These are phyloP conservation scores for Arabis hirsuta DNA, from an alignment of 345 rosid genomes.

Conservation along the genomic window DNA sequence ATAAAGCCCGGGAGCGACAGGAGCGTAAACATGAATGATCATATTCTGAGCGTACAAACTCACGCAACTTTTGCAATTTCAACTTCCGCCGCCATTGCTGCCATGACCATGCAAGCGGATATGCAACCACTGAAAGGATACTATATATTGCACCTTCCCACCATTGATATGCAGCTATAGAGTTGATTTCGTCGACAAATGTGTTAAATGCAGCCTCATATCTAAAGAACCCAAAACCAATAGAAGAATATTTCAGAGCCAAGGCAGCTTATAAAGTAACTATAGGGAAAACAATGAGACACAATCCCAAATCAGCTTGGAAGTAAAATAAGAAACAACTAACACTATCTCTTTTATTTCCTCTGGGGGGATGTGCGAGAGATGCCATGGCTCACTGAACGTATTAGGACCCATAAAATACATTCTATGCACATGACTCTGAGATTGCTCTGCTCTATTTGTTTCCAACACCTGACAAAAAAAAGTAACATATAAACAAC, in stretches of 20 bases:
- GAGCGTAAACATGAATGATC: slow-evolving; percentile 98
- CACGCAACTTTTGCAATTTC: slow-evolving; percentile 86
- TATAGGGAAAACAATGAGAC: slow-evolving; percentile 29
- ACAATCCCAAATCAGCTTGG: slow-evolving; percentile 33
- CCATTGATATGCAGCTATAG: slow-evolving; percentile 96
- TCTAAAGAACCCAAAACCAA: slow-evolving; percentile 53
- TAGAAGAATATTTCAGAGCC: slow-evolving; percentile 31
- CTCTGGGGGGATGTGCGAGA: slow-evolving; percentile 92
- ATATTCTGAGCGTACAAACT: slow-evolving; percentile 97
- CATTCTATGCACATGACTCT: slow-evolving; percentile 96
- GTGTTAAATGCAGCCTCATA: slow-evolving; percentile 94
- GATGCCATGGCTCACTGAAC: slow-evolving; percentile 97
- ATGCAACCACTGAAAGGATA: slow-evolving; percentile 77
- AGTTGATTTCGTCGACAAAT: slow-evolving; percentile 96
- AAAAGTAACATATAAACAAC: slow-evolving; percentile 27
- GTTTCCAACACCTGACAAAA: slow-evolving; percentile 89
- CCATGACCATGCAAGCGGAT: slow-evolving; percentile 99
- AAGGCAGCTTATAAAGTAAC: slow-evolving; percentile 1
- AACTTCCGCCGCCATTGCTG: slow-evolving; percentile 92
- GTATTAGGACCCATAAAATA: slow-evolving; percentile 97
- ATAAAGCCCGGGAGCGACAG: slow-evolving; percentile 98
- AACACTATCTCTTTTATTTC: slow-evolving; percentile 97
- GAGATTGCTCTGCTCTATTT: slow-evolving; percentile 95
- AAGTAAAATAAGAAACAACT: slow-evolving; percentile 39
- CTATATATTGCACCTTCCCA: slow-evolving; percentile 97